Conservation (phyloP, 2,329 filamentous ascomycete genomes). For the Fusarium setosum region DNA sequence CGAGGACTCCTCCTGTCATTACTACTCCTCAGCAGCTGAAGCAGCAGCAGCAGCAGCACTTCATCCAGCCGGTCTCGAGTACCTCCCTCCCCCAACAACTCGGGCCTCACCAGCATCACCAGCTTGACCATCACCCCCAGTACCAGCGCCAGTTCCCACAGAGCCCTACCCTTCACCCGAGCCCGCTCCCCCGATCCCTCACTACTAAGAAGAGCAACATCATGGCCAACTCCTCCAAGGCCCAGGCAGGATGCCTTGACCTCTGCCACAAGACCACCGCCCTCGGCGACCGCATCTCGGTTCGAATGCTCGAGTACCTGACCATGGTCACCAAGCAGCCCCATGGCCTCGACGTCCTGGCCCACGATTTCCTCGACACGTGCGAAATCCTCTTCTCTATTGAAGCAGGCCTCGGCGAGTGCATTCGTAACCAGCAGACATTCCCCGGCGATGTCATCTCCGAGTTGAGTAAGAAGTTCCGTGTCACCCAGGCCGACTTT, state of each 20-base stretch:
- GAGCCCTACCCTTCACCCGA: background rate
- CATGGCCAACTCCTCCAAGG: constrained; percentile 42
- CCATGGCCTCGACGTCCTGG: constrained; percentile 67
- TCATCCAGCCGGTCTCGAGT: background rate
- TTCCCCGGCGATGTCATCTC: constrained; percentile 70
- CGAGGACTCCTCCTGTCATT: constrained; percentile 20
- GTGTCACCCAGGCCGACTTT: constrained; percentile 70
- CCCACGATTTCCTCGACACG: constrained; percentile 74
- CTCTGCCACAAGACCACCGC: constrained; percentile 69
- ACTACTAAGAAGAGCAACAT: constrained; percentile 34
- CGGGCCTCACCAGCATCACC: background rate
- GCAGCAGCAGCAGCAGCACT: background rate
- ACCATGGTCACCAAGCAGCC: constrained; percentile 66
- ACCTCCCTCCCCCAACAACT: background rate
- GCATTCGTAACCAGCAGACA: constrained; percentile 59
- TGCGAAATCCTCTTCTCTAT: constrained; percentile 76
- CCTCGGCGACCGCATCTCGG: constrained; percentile 72
- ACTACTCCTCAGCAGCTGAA: background rate
- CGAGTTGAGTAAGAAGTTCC: constrained; percentile 74
- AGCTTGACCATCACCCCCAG: background rate
- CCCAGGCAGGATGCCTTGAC: constrained; percentile 48
- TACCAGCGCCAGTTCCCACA: too few species aligned
- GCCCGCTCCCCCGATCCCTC: constrained; percentile 28
- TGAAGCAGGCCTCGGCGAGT: constrained; percentile 71
- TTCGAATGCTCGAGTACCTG: constrained; percentile 73